Percentiles rank a stretch among this genome's conserved stretches.
Evolutionary conservation across 1,284 basidiomycete genomes (phyloP).

Genomic region (Malassezia dermatis): DNA sequence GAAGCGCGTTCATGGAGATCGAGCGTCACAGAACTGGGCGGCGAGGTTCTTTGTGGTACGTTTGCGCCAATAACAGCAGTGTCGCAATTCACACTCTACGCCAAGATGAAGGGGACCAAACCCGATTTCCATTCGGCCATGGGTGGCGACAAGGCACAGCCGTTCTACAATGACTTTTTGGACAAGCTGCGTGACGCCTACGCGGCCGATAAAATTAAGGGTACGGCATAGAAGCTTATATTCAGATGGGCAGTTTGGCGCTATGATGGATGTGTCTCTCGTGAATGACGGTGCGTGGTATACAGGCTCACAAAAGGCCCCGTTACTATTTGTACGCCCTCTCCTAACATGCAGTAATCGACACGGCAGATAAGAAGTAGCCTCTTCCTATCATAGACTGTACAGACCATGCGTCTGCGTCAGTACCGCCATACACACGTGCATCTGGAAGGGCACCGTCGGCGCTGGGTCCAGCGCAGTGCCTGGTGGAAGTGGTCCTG

Average conservation of each 20-base stretch:
- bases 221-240: not conserved
- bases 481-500: not conserved
- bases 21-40: constrained; percentile 34
- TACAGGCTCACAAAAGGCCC: not conserved
- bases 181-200: constrained; percentile 25
- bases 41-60: constrained; percentile 38
- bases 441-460: not conserved
- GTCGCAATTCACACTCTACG: constrained; percentile 43
- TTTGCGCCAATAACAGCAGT: constrained; percentile 15
- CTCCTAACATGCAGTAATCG: constrained; percentile 20
- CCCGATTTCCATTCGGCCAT: constrained; percentile 44
- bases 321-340: constrained; percentile 14
- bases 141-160: constrained; percentile 24
- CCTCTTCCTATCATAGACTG: not conserved
- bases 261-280: constrained; percentile 44
- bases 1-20: constrained; percentile 35
- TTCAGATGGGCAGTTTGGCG: constrained; percentile 38
- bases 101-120: constrained; percentile 39
- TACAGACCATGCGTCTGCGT: constrained; percentile 1
- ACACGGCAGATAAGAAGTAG: constrained; percentile 33
- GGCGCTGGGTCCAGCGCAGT: not conserved
- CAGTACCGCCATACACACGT: not conserved
- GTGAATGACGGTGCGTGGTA: constrained; percentile 31
- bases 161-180: constrained; percentile 34
- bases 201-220: constrained; percentile 24